These are phyloP conservation scores for Oryza meyeriana DNA, from an alignment of 176 grass and related monocot species.

Conservation along the genomic window DNA sequence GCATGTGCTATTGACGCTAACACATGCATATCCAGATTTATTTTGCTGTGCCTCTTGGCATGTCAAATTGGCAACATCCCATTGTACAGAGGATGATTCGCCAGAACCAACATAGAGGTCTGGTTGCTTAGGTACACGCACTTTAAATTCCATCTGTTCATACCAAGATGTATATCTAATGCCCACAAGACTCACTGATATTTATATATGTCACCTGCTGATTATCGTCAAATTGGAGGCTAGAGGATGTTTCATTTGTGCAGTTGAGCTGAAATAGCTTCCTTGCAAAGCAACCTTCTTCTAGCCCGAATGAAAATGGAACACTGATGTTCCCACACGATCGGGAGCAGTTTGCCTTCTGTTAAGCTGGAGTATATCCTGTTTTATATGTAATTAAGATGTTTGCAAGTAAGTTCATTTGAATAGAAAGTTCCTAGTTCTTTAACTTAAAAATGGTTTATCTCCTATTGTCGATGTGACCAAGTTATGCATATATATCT, in stretches of 20 bases:
- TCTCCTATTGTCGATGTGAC: too few relatives aligned
- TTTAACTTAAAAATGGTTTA: too few relatives aligned
- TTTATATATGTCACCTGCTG: background rate
- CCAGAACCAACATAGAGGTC: background rate
- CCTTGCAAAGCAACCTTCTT: background rate
- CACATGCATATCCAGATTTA: background rate
- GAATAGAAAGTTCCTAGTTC: too few relatives aligned
- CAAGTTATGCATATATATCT: too few relatives aligned
- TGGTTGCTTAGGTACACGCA: too few relatives aligned
- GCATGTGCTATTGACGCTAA: background rate
- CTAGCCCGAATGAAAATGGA: background rate
- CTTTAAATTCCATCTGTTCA: too few relatives aligned
- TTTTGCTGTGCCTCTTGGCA: background rate
- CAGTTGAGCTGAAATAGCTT: slow-evolving; percentile 1
- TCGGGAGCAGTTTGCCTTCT: background rate
- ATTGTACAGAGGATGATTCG: background rate
- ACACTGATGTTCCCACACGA: background rate
- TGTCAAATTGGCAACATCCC: background rate
- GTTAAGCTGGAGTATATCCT: background rate
- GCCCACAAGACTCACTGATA: too few relatives aligned
- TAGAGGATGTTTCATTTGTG: background rate
- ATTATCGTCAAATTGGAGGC: background rate
- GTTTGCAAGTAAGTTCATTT: too few relatives aligned
- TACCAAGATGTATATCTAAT: too few relatives aligned
- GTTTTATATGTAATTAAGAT: background rate